Conservation (phyloP, 352 stramenopile genomes). For the Globisporangium nunn region DNA sequence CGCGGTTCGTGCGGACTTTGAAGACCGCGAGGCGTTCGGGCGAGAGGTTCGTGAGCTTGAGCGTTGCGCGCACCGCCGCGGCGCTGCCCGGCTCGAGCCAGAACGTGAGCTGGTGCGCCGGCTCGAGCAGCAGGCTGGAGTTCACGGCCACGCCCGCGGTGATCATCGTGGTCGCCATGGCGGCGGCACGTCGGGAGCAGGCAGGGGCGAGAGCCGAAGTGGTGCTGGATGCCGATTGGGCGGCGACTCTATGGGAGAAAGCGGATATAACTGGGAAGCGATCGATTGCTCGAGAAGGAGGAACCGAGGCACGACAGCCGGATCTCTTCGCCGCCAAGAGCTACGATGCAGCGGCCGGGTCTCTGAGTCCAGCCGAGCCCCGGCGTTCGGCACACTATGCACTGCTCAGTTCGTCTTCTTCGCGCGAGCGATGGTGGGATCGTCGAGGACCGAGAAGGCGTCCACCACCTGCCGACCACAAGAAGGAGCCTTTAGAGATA, state of each 20-base stretch:
- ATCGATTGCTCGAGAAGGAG: too few relatives aligned
- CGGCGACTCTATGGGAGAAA: too few relatives aligned
- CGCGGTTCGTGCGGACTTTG: constrained; percentile 71
- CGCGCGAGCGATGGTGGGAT: constrained; percentile 3
- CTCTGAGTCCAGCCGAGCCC: too few relatives aligned
- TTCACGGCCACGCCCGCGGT: constrained; percentile 58
- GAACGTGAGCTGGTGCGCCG: constrained; percentile 21
- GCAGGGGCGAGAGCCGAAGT: too few relatives aligned
- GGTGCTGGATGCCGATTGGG: too few relatives aligned
- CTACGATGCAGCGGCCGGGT: too few relatives aligned
- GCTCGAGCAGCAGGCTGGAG: constrained; percentile 71
- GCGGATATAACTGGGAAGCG: too few relatives aligned
- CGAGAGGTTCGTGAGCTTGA: constrained; percentile 62
- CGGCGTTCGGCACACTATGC: too few relatives aligned
- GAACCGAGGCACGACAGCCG: too few relatives aligned
- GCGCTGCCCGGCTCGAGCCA: constrained; percentile 2
- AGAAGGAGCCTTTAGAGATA: neutral
- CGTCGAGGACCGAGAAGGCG: constrained; percentile 26
- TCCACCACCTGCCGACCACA: constrained; percentile 17
- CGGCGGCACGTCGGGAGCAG: too few relatives aligned
- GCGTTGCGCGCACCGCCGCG: constrained; percentile 4
- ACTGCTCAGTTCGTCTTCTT: too few relatives aligned
- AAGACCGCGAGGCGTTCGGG: constrained; percentile 50
- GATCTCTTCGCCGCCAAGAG: too few relatives aligned
- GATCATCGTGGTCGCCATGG: constrained; percentile 39